Evolutionary conservation across 2,329 filamentous ascomycete genomes (phyloP), one percentile per base, ranked within the genome.

Genomic region (Talaromyces sp.): DNA sequence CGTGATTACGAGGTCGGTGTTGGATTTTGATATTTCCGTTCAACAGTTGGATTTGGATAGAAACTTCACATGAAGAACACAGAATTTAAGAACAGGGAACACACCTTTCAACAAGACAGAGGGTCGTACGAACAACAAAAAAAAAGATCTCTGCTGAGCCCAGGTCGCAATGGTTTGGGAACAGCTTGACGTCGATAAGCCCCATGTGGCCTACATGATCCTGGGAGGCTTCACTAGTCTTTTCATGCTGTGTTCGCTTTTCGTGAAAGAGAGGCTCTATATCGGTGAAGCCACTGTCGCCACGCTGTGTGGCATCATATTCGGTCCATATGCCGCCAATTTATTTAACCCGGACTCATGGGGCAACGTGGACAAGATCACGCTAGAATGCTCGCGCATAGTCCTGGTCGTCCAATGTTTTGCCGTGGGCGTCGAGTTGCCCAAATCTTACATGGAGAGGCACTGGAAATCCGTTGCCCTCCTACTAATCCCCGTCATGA

Each of bases 141-240:
- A 23, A 9, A 18, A 47, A 12, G 10, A 36, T 42, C 27, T 36
- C 27, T 51, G 52, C 51, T 12, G 44, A 53, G 34, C 42, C 33
- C 53, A 18, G 28, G 64, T 52, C 67, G 75, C 63, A 55, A 83
- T 83, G 81, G 79, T 75, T 63, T 83, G 81, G 81, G 74, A 81
- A 60, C 81, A 83, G 61, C 68, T 83, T 63, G 77, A 78, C 59
- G 88, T 98, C 80, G 97, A 96, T 79, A 90, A 89, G 82, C 91
- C 95, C 71, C 95, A 99, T 83, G 78, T 98, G 91, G 95, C 96
- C 67, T 99, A 99, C 79, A 92, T 98, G 79, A 97, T 99, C 78
- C 83, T 99, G 61, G 95, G 95, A 71, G 95, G 94, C 75, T 99
- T 99, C 81, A 99, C 95, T 68, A 92, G 90, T 64, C 82, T 99